Base-by-base conservation (phyloP, 192 early-diverging fungal species). In the Gryganskiella cystojenkinii region DNA sequence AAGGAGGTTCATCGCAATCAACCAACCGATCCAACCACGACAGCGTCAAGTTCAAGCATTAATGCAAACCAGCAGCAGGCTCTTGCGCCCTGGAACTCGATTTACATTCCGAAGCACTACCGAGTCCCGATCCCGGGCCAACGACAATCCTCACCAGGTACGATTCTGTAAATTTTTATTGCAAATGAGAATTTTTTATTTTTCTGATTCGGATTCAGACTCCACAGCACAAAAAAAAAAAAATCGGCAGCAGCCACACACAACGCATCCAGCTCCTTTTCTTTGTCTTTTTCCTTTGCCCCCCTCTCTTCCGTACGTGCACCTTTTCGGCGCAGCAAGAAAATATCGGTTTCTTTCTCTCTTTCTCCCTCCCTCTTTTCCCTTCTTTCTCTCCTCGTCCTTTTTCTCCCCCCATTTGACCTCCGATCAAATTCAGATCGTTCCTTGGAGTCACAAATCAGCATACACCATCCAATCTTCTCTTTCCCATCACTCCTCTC, bases 21-120 rank as follows among this genome's bases (percentile, higher is more conserved):
- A 40, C n/a, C n/a, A n/a, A 40, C 13, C 13, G 37, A 40, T 40
- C 37, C 37, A 9, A 5, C 13, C 13, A 13, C 37, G 37, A 13
- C 37, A 40, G 13, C 37, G 37, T 9, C 37, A 40, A 13, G 7
- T 5, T 9, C 37, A 40, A 40, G 37, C 37, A 13, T 40, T 13
- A 40, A 40, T 13, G 37, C 5, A 5, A 40, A 40, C 37, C 25
- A 20, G 37, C 37, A 13, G 13, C 37, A 40, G 13, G 7, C 37
- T 40, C 54, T 78, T 33, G 74, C 74, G 4, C 67, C 74, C 0
- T 78, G 66, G 74, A 78, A 69, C 67, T 78, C 74, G 74, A 78
- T 78, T 61, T 78, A 78, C 56, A 69, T 78, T 53, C 74, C 74
- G 30, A 78, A 69, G 66, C 66, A 78, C 22, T 78, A 78, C 61